Conservation (phyloP, 768 basidiomycete species). For the Amanita phalloides region DNA sequence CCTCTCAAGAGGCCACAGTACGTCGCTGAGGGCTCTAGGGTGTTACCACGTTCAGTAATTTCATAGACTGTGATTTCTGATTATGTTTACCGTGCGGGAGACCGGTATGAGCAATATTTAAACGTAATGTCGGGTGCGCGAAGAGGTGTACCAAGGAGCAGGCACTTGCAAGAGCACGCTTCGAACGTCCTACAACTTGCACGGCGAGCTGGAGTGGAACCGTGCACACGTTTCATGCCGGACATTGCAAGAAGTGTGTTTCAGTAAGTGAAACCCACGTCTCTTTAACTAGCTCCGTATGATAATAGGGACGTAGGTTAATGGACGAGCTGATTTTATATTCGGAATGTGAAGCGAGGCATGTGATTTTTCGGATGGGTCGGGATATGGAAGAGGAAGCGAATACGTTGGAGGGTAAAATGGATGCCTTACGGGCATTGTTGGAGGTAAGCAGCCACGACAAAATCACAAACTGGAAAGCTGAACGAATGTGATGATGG, state of each 20-base stretch:
- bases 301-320: neutral
- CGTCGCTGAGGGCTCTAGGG: neutral
- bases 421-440: neutral
- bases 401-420: neutral
- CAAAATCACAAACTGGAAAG: neutral
- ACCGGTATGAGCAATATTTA: neutral
- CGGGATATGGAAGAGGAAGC: neutral
- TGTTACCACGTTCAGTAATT: neutral
- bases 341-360: neutral
- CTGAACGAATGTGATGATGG: neutral
- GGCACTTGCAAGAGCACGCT: neutral
- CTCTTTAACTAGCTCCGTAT: neutral
- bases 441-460: neutral
- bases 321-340: neutral
- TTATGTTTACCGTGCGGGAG: neutral
- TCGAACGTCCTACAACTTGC: neutral
- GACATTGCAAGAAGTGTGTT: neutral
- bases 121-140: neutral
- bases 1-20: neutral
- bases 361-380: neutral
- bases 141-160: neutral
- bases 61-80: neutral
- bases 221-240: neutral
- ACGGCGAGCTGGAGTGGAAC: neutral
- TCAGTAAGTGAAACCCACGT: neutral